Conservation (phyloP, 305 asterid genomes). For the Withania somnifera region DNA sequence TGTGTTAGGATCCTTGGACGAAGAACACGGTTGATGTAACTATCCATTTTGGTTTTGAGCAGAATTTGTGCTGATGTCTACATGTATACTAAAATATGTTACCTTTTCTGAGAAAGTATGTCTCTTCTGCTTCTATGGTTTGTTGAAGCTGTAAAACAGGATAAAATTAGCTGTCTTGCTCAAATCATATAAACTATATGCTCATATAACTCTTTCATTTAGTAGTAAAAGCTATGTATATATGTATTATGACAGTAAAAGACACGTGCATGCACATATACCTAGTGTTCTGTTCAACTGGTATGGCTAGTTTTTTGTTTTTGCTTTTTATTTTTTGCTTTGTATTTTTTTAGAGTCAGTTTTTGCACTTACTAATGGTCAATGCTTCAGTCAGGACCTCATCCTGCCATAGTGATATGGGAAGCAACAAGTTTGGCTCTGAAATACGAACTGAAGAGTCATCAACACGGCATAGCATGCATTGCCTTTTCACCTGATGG, state of each 20-base stretch:
- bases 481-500: slow-evolving; percentile 57
- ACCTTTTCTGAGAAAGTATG: neutral
- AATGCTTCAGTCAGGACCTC: slow-evolving; percentile 41
- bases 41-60: neutral
- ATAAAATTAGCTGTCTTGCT: neutral
- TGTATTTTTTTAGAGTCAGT: neutral
- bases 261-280: neutral
- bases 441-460: slow-evolving; percentile 45
- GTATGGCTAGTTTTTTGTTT: neutral
- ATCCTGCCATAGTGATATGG: slow-evolving; percentile 49
- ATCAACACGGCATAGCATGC: slow-evolving; percentile 52
- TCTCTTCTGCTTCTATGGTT: neutral
- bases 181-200: neutral
- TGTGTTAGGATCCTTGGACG: neutral
- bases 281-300: neutral
- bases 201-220: neutral
- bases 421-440: slow-evolving; percentile 26
- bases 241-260: neutral
- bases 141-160: neutral
- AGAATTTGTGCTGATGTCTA: neutral
- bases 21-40: neutral
- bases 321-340: neutral
- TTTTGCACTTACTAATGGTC: neutral
- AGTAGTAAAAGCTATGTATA: neutral
- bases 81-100: neutral